These are phyloP conservation scores for Massospora cicadina DNA, from an alignment of 371 early-diverging fungal species.

Conservation along the genomic window DNA sequence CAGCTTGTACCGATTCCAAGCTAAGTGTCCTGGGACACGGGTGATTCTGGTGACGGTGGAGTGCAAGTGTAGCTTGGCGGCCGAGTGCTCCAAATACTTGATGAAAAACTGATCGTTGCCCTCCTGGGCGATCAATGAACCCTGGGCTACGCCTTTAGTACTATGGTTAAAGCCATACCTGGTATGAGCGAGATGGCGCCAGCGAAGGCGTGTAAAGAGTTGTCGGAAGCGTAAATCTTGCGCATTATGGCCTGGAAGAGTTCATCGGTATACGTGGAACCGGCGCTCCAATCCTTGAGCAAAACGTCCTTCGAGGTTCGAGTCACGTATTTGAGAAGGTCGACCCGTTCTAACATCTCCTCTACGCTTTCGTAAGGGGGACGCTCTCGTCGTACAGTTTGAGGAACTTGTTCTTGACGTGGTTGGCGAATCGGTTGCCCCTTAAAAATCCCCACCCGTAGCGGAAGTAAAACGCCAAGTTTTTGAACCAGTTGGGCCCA, in stretches of 20 bases:
- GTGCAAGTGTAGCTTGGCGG: background rate
- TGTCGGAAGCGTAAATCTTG: background rate
- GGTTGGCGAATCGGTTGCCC: background rate
- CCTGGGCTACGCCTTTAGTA: slow-evolving; percentile 21
- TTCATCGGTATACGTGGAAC: background rate
- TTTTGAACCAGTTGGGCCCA: background rate
- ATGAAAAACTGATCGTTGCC: slow-evolving; percentile 17
- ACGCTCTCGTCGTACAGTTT: background rate
- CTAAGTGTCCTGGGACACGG: background rate
- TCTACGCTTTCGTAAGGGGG: slow-evolving; percentile 1
- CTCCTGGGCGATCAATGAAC: slow-evolving; percentile 29
- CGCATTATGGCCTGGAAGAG: slow-evolving; percentile 1
- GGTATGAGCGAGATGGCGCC: slow-evolving; percentile 1
- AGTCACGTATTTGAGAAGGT: background rate
- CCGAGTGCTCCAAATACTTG: background rate
- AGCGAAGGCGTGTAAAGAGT: background rate
- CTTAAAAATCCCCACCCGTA: slow-evolving; percentile 6
- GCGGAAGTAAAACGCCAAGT: background rate
- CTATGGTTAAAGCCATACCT: background rate
- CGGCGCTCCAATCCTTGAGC: background rate
- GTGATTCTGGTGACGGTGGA: background rate
- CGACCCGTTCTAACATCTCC: background rate
- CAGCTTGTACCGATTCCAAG: background rate
- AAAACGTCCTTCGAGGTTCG: background rate
- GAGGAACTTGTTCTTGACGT: background rate